Evolutionary conservation across 1,284 basidiomycete genomes (phyloP).

Genomic region (Rhodotorula sp.): DNA sequence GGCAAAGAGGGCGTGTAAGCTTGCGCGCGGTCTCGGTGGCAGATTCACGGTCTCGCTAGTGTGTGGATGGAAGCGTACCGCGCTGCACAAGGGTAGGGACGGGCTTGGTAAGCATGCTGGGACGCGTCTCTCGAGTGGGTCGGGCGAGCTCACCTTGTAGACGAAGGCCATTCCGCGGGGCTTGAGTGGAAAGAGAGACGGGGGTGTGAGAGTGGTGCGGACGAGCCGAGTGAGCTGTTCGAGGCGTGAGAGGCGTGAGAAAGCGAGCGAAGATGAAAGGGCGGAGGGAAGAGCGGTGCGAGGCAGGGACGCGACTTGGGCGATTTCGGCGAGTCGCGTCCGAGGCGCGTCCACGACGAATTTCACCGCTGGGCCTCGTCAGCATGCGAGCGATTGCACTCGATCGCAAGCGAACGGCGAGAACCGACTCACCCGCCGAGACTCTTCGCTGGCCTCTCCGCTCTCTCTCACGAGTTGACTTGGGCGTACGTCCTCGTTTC

Average conservation of each 20-base stretch:
- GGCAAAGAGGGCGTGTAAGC: constrained; percentile 8
- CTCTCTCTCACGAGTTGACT: too few species aligned
- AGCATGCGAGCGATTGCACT: too few species aligned
- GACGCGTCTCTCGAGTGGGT: neutral
- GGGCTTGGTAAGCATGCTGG: constrained; percentile 2
- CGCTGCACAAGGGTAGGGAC: neutral
- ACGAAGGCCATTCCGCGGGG: constrained; percentile 35
- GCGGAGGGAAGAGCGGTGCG: neutral
- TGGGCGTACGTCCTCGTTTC: too few species aligned
- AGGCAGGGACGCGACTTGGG: neutral
- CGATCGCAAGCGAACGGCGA: too few species aligned
- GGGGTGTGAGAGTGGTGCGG: neutral
- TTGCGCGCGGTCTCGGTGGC: neutral
- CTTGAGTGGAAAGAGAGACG: neutral
- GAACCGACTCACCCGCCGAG: too few species aligned
- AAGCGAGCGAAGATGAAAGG: neutral
- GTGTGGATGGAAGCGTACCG: neutral
- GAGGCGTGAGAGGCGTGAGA: neutral
- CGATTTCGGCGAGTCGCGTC: neutral
- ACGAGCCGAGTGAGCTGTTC: neutral
- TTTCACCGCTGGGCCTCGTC: too few species aligned
- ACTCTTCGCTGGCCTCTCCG: too few species aligned
- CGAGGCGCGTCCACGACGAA: constrained; percentile 3
- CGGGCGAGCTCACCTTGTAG: constrained; percentile 33
- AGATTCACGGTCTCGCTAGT: neutral